Conservation (phyloP, 2,329 filamentous ascomycete genomes). For the Didymella glomerata region DNA sequence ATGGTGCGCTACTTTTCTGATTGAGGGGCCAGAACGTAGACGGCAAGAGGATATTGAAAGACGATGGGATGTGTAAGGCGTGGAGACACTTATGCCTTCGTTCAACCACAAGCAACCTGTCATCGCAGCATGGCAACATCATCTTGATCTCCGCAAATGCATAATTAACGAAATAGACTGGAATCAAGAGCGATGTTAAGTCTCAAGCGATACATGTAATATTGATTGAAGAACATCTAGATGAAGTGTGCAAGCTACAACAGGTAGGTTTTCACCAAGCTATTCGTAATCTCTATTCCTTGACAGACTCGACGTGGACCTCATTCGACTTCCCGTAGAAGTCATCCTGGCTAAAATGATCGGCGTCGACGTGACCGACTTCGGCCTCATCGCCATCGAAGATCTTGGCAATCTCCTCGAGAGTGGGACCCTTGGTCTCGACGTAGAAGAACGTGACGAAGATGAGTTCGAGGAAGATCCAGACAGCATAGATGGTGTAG, state of each 20-base stretch:
- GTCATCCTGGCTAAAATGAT: slow-evolving; percentile 32
- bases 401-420: slow-evolving; percentile 74
- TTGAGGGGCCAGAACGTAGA: background rate
- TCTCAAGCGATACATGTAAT: background rate
- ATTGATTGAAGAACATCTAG: background rate
- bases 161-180: background rate
- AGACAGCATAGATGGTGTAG: slow-evolving; percentile 71
- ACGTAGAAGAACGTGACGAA: slow-evolving; percentile 74
- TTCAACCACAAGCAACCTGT: background rate
- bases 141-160: background rate
- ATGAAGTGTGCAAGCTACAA: background rate
- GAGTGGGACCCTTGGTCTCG: slow-evolving; percentile 74
- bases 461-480: slow-evolving; percentile 67
- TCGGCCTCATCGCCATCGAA: slow-evolving; percentile 71
- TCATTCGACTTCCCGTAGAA: slow-evolving; percentile 39
- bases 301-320: slow-evolving; percentile 28
- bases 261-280: background rate
- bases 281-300: background rate
- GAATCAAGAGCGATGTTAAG: background rate
- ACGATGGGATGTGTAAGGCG: background rate
- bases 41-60: background rate
- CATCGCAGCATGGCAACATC: background rate
- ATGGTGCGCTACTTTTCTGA: background rate
- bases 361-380: slow-evolving; percentile 41
- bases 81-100: background rate